Percentiles rank a stretch among this genome's conserved stretches.
Conservation (phyloP, 768 basidiomycete genomes). For the Coprinopsis marcescibilis region DNA sequence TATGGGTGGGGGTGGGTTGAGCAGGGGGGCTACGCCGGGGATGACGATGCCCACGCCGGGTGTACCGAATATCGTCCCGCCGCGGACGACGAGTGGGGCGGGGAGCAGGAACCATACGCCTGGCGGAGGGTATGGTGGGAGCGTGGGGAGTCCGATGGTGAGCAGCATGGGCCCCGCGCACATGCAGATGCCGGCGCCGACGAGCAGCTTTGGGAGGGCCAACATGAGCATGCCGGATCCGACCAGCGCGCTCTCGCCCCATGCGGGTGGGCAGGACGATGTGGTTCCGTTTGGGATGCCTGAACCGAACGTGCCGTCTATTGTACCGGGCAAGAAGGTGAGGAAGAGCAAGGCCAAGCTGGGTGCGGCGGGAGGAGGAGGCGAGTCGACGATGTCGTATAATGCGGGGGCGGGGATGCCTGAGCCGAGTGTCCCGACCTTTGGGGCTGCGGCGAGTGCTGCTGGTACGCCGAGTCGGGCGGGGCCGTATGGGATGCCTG, state of each 20-base stretch:
- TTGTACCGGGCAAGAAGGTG: constrained; percentile 4
- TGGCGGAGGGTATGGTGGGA: not conserved
- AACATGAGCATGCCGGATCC: not conserved
- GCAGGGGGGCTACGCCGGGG: too few relatives aligned
- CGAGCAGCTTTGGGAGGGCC: not conserved
- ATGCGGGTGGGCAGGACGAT: not conserved
- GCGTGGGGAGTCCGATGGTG: not conserved
- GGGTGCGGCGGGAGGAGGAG: not conserved
- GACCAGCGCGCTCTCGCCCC: not conserved
- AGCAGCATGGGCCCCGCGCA: not conserved
- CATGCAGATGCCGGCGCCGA: constrained; percentile 1
- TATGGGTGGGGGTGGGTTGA: too few relatives aligned
- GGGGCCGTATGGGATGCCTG: constrained; percentile 7
- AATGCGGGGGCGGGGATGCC: constrained; percentile 3
- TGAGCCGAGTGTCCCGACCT: constrained; percentile 3
- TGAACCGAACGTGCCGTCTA: constrained; percentile 6
- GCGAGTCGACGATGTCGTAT: not conserved
- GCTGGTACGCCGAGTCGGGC: not conserved
- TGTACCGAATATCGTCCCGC: not conserved
- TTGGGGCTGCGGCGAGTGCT: not conserved
- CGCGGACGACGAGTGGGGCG: too few relatives aligned
- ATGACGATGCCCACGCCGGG: not conserved
- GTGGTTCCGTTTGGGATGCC: constrained; percentile 1
- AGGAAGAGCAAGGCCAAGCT: not conserved
- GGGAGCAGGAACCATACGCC: too few relatives aligned